Evolutionary conservation across 768 basidiomycete genomes (phyloP), one percentile per base, ranked within the genome.

Genomic region (Chalciporus sphaerocephalus): DNA sequence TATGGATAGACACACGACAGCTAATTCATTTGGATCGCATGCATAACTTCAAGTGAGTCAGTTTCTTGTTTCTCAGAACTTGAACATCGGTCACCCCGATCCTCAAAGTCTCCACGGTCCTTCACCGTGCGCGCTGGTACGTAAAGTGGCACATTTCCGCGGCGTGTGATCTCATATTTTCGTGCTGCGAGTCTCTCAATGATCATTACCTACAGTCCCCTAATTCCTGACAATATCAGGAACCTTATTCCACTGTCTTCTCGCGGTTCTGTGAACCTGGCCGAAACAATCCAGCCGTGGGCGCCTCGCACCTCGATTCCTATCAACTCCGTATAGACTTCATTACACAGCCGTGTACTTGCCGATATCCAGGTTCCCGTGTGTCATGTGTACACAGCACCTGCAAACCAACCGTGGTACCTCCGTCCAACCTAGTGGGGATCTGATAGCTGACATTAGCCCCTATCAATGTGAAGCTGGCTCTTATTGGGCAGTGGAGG

Each of bases 1-100:
- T 88, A 8, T 87, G 84, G 83, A 76, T 78, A 42, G 85, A 89
- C n/a, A n/a, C n/a, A n/a, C n/a, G n/a, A n/a, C n/a, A n/a, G n/a
- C n/a, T n/a, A n/a, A n/a, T n/a, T n/a, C n/a, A n/a, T n/a, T n/a
- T n/a, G n/a, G n/a, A n/a, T n/a, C n/a, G n/a, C n/a, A n/a, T n/a
- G n/a, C n/a, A n/a, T n/a, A n/a, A n/a, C n/a, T 85, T 90, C 78
- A 88, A 88, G 87, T 85, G 52, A 37, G 81, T 72, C 6, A 41
- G 25, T 22, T 11, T 20, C 38, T 17, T 20, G 41, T 22, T 16
- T 35, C n/a, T n/a, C n/a, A n/a, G n/a, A n/a, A n/a, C n/a, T n/a
- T n/a, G n/a, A n/a, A n/a, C n/a, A n/a, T n/a, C n/a, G n/a, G n/a
- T 46, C 32, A 54, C 48, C 40, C 50, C 36, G 44, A 46, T 36